These are phyloP conservation scores for Tylopilus vinaceipallidus DNA, from an alignment of 768 basidiomycete genomes.

Conservation along the genomic window DNA sequence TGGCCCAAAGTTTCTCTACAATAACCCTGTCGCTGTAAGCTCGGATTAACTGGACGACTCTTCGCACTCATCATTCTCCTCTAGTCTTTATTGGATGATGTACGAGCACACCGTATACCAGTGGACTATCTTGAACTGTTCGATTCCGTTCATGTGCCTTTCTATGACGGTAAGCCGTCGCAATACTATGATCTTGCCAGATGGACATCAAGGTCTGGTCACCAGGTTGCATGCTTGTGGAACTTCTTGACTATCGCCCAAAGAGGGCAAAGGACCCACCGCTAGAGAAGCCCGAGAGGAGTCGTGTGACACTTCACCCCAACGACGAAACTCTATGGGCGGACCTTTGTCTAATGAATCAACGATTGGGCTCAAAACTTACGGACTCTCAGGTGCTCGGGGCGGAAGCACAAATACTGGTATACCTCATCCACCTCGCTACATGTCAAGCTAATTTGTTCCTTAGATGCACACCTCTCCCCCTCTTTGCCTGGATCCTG, in stretches of 20 bases:
- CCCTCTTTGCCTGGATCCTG: constrained; percentile 77
- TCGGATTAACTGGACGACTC: background rate
- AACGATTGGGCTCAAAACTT: constrained; percentile 56
- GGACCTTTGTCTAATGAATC: constrained; percentile 70
- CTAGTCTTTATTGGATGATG: constrained; percentile 80
- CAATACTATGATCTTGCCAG: background rate
- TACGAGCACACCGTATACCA: constrained; percentile 79
- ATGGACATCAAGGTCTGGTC: constrained; percentile 1
- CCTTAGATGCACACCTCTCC: constrained; percentile 68
- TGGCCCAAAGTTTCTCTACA: constrained; percentile 79
- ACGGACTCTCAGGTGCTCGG: constrained; percentile 72
- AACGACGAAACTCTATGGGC: constrained; percentile 77
- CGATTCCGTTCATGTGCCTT: constrained; percentile 68
- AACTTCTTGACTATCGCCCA: constrained; percentile 74
- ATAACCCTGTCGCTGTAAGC: constrained; percentile 66
- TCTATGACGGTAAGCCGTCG: constrained; percentile 69
- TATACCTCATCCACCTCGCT: constrained; percentile 31
- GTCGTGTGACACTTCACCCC: constrained; percentile 75
- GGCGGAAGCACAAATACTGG: constrained; percentile 70
- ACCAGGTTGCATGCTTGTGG: constrained; percentile 81
- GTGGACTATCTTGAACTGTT: constrained; percentile 83
- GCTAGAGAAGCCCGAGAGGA: constrained; percentile 56
- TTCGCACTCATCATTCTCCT: constrained; percentile 5
- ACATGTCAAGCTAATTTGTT: constrained; percentile 7
- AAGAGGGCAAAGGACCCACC: constrained; percentile 54